Evolutionary conservation across 805 yeast genomes (phyloP).

Genomic region (Wickerhamomyces canadensis): DNA sequence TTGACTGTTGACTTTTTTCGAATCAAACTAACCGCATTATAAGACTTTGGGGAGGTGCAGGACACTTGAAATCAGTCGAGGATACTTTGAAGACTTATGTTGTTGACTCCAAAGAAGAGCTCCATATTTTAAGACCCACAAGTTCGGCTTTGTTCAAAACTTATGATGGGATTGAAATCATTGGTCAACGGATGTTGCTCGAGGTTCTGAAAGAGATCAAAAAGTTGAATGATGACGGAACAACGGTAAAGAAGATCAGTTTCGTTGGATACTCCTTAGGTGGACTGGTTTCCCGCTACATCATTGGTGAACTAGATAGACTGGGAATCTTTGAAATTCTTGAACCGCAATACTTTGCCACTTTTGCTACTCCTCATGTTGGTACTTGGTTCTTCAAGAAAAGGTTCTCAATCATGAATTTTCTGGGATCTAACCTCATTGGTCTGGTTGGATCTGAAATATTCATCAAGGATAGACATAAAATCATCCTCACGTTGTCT

Average conservation of each 20-base stretch:
- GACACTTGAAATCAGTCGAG: conserved; percentile 46
- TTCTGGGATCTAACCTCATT: conserved; percentile 46
- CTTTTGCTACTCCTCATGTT: conserved; percentile 79
- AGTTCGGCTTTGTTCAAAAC: conserved; percentile 69
- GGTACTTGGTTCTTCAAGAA: conserved; percentile 47
- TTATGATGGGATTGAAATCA: conserved; percentile 76
- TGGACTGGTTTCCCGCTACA: conserved; percentile 76
- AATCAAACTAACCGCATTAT: background rate
- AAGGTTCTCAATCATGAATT: conserved; percentile 34
- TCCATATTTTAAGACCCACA: conserved; percentile 43
- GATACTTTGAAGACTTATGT: conserved; percentile 34
- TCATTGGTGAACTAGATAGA: conserved; percentile 64
- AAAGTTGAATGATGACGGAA: conserved; percentile 25
- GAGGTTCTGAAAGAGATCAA: conserved; percentile 51
- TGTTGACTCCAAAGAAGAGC: conserved; percentile 36
- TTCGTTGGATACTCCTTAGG: conserved; percentile 88
- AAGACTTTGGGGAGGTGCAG: conserved; percentile 60
- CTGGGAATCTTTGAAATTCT: conserved; percentile 49
- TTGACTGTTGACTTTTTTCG: background rate
- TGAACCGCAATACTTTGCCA: conserved; percentile 56
- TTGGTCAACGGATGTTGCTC: conserved; percentile 63
- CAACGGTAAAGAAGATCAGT: conserved; percentile 48
- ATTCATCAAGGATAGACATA: conserved; percentile 45
- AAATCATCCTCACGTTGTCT: conserved; percentile 37
- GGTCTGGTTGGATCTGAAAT: conserved; percentile 74